These are phyloP conservation scores for Lagenidium giganteum DNA, from an alignment of 352 stramenopile genomes.

Conservation along the genomic window DNA sequence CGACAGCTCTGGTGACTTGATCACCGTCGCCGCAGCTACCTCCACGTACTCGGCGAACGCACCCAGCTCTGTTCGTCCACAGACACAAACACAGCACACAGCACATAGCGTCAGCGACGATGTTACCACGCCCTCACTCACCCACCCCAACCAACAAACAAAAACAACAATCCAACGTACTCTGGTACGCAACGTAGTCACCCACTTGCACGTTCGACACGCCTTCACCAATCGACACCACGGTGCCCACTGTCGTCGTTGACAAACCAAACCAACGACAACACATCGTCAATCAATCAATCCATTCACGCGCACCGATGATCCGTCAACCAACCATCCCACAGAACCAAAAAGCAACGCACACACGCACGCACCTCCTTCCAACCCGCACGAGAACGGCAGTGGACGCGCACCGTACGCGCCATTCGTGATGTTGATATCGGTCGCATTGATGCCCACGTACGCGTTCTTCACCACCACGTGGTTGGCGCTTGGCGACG, in stretches of 20 bases:
- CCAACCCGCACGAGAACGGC: slow-evolving; percentile 20
- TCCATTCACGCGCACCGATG: too few species aligned
- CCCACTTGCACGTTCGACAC: slow-evolving; percentile 22
- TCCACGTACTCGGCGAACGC: slow-evolving; percentile 16
- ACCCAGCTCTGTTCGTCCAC: too few species aligned
- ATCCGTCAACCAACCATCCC: too few species aligned
- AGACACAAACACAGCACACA: too few species aligned
- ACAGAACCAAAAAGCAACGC: too few species aligned
- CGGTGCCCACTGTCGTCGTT: slow-evolving; percentile 19
- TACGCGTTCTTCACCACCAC: slow-evolving; percentile 24
- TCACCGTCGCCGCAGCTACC: slow-evolving; percentile 7
- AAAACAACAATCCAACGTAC: too few species aligned
- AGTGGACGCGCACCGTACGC: slow-evolving; percentile 14
- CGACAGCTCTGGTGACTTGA: slow-evolving; percentile 5
- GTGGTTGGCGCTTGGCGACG: slow-evolving; percentile 1
- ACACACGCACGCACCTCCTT: slow-evolving; percentile 12
- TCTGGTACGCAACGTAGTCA: slow-evolving; percentile 25
- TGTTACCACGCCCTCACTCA: too few species aligned
- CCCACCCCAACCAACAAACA: too few species aligned
- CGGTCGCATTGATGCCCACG: slow-evolving; percentile 30
- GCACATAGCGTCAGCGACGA: too few species aligned
- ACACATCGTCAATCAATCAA: too few species aligned
- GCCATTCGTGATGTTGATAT: slow-evolving; percentile 26
- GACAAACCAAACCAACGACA: too few species aligned
- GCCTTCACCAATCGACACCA: slow-evolving; percentile 19